phyloP scores from a whole-genome alignment of 2,329 filamentous ascomycete species.

The Sordariomycetes sp. region DNA sequence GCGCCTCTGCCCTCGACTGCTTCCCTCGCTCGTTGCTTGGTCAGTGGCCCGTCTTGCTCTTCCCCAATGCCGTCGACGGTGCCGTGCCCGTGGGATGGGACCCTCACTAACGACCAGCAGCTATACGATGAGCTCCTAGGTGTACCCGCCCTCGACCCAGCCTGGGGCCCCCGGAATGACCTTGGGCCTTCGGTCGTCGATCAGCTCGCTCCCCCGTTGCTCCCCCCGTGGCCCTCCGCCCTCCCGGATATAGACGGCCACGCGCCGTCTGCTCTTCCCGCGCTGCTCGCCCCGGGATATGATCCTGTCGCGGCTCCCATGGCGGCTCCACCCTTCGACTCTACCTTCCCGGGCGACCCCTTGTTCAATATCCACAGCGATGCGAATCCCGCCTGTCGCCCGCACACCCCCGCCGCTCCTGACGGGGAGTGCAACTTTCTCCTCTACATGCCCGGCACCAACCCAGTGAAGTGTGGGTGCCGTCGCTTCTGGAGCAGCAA shows the following conservation, averaged over 20 bases:
- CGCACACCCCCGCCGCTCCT: slow-evolving; percentile 26
- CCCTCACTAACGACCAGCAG: slow-evolving; percentile 1
- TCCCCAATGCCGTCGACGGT: not conserved
- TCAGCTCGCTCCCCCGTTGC: not conserved
- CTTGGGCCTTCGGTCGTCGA: not conserved
- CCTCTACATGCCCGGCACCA: slow-evolving; percentile 39
- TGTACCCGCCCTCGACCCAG: not conserved
- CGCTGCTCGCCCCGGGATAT: not conserved
- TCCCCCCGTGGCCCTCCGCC: not conserved
- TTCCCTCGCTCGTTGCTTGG: not conserved
- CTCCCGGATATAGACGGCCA: not conserved
- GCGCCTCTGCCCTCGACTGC: not conserved
- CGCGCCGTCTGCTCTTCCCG: not conserved
- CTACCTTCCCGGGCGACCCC: slow-evolving; percentile 27
- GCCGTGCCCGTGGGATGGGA: not conserved
- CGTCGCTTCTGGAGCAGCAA: slow-evolving; percentile 48
- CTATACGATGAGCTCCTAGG: slow-evolving; percentile 3
- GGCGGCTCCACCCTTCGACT: slow-evolving; percentile 39
- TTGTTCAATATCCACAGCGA: slow-evolving; percentile 48
- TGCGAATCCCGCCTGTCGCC: slow-evolving; percentile 16
- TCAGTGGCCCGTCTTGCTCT: slow-evolving; percentile 1
- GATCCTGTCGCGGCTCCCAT: slow-evolving; percentile 24
- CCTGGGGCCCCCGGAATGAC: not conserved
- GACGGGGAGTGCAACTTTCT: slow-evolving; percentile 47
- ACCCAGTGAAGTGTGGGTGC: slow-evolving; percentile 45